Conservation (phyloP, 768 basidiomycete species). For the Naganishia vishniacii region DNA sequence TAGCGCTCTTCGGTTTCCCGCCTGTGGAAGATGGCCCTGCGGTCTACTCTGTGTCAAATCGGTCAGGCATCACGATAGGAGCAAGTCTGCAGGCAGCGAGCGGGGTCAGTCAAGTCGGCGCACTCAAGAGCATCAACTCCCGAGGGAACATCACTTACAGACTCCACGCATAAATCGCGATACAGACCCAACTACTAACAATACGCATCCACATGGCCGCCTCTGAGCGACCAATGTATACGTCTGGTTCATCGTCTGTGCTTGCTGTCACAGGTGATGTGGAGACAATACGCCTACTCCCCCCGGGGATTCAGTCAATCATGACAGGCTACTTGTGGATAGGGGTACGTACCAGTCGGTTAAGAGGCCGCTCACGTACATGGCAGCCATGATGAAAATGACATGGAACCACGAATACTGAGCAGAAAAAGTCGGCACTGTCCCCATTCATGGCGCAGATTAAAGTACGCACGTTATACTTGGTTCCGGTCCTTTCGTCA, state of each 20-base stretch:
- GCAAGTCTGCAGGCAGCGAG: conserved; percentile 70
- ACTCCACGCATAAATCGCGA: conserved; percentile 47
- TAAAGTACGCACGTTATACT: conserved; percentile 72
- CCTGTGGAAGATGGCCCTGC: too few relatives aligned
- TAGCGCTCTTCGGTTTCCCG: too few relatives aligned
- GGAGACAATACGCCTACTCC: conserved; percentile 48
- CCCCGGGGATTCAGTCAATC: too few relatives aligned
- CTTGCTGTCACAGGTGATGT: conserved; percentile 35
- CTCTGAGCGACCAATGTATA: conserved; percentile 91
- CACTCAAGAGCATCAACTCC: neutral
- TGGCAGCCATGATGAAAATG: conserved; percentile 89
- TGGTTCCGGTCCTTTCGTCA: conserved; percentile 86
- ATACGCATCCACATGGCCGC: conserved; percentile 99
- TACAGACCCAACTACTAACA: conserved; percentile 89
- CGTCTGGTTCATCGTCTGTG: conserved; percentile 45
- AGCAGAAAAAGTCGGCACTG: neutral
- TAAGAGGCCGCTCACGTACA: conserved; percentile 95
- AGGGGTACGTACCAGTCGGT: conserved; percentile 78
- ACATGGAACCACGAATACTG: conserved; percentile 99
- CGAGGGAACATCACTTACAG: conserved; percentile 34
- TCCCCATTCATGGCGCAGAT: neutral
- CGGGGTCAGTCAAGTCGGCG: too few relatives aligned
- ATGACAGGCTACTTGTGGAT: neutral
- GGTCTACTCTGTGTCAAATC: conserved; percentile 55
- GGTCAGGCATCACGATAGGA: conserved; percentile 82